A percentile compares a stretch with the other conserved stretches of the same genome.
Conservation (phyloP, 768 basidiomycete genomes). For the Collybia nuda region DNA sequence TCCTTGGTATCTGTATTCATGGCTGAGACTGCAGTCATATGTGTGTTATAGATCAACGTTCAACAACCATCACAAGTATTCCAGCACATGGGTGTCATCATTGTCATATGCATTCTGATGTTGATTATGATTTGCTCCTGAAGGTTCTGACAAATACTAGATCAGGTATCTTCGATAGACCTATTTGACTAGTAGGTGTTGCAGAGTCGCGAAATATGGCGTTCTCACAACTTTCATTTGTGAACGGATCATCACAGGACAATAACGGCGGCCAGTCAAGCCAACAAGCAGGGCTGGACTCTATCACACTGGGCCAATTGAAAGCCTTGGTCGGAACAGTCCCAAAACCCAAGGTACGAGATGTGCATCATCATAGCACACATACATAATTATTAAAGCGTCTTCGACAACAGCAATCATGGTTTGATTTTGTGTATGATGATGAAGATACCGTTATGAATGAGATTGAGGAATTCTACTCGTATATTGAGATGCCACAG, state of each 20-base stretch:
- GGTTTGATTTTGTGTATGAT: slow-evolving; percentile 91
- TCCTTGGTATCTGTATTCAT: too few relatives aligned
- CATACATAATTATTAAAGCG: slow-evolving; percentile 5
- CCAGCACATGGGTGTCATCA: too few relatives aligned
- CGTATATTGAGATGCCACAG: slow-evolving; percentile 93
- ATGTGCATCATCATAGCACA: slow-evolving; percentile 4
- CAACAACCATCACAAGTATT: too few relatives aligned
- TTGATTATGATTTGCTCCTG: too few relatives aligned
- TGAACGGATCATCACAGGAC: slow-evolving; percentile 25
- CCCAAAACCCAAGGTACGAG: slow-evolving; percentile 72
- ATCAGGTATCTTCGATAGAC: too few relatives aligned
- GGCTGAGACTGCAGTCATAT: too few relatives aligned
- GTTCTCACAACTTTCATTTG: slow-evolving; percentile 25
- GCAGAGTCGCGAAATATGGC: slow-evolving; percentile 14
- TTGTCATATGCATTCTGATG: too few relatives aligned
- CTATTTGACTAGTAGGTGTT: too few relatives aligned
- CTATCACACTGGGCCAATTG: slow-evolving; percentile 80
- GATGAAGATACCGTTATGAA: slow-evolving; percentile 96
- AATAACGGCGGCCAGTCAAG: slow-evolving; percentile 18
- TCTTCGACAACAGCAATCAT: slow-evolving; percentile 64
- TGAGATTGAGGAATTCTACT: slow-evolving; percentile 98
- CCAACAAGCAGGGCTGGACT: slow-evolving; percentile 54
- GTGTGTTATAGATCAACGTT: too few relatives aligned
- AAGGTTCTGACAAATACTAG: too few relatives aligned
- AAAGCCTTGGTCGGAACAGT: slow-evolving; percentile 68